Evolutionary conservation across 2,329 filamentous ascomycete genomes (phyloP).

Genomic region (Penicillium decumbens): DNA sequence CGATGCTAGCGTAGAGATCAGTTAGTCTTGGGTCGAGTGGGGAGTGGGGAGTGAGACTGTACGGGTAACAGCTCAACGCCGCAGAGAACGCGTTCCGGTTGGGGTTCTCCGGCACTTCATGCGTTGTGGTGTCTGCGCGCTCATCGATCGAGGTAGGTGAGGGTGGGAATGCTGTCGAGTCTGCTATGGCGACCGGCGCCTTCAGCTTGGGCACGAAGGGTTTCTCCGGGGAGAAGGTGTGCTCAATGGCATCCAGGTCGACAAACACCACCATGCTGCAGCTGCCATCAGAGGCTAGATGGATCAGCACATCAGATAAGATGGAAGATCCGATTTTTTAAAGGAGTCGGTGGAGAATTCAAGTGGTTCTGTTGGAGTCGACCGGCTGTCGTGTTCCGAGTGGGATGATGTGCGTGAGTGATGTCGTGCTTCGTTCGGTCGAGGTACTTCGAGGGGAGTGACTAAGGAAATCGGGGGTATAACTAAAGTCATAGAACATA

Average conservation of each 20-base stretch:
- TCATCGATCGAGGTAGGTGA: slow-evolving; percentile 13
- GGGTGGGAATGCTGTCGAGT: slow-evolving; percentile 9
- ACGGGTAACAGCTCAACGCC: slow-evolving; percentile 49
- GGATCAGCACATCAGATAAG: slow-evolving; percentile 26
- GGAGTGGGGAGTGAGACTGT: slow-evolving; percentile 23
- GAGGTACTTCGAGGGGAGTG: neutral
- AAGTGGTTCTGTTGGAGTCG: slow-evolving; percentile 7
- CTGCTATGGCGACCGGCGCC: slow-evolving; percentile 10
- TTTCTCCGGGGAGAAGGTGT: slow-evolving; percentile 15
- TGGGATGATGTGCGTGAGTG: slow-evolving; percentile 29
- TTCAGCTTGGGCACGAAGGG: slow-evolving; percentile 18
- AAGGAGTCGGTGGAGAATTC: slow-evolving; percentile 5
- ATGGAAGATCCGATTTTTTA: slow-evolving; percentile 11
- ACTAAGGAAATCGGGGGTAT: neutral
- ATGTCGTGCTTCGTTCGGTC: slow-evolving; percentile 25
- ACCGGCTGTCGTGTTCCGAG: slow-evolving; percentile 14
- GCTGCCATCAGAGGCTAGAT: slow-evolving; percentile 18
- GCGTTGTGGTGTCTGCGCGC: slow-evolving; percentile 2
- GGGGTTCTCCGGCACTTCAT: slow-evolving; percentile 1
- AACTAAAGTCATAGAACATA: no score
- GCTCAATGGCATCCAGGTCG: slow-evolving; percentile 39
- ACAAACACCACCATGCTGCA: slow-evolving; percentile 48
- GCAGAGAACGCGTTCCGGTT: slow-evolving; percentile 40
- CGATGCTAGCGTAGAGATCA: slow-evolving; percentile 54
- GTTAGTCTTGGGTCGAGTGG: slow-evolving; percentile 14